phyloP scores from a whole-genome alignment of 2,329 filamentous ascomycete species.

The Chaetomium sp. region DNA sequence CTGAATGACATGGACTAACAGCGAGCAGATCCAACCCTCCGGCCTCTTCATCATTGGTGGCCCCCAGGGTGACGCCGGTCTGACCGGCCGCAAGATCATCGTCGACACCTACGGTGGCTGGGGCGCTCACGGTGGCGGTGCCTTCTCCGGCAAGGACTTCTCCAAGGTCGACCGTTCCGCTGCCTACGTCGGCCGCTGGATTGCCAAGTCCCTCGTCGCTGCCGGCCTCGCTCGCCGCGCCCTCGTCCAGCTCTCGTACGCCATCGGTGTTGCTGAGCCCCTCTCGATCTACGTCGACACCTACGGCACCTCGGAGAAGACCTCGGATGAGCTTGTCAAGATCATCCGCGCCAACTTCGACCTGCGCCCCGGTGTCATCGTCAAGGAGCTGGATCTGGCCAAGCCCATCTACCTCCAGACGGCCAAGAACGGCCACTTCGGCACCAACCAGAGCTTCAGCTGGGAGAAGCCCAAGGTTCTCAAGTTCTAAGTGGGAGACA shows the following conservation, averaged over 20 bases:
- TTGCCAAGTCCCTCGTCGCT: constrained; percentile 95
- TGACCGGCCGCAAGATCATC: constrained; percentile 98
- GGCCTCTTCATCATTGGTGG: constrained; percentile 99
- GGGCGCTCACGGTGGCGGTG: constrained; percentile 99
- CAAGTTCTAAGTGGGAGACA: constrained; percentile 68
- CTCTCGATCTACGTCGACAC: constrained; percentile 97
- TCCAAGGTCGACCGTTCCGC: constrained; percentile 99
- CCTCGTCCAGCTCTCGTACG: constrained; percentile 97
- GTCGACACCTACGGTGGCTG: constrained; percentile 99
- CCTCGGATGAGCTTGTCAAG: constrained; percentile 88
- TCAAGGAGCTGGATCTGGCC: constrained; percentile 92
- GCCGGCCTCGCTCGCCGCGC: constrained; percentile 88
- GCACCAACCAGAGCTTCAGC: constrained; percentile 92
- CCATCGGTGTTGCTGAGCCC: constrained; percentile 97
- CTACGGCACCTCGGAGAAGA: constrained; percentile 90
- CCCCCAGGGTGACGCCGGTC: constrained; percentile 96
- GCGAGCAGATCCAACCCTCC: constrained; percentile 80
- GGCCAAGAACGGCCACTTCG: constrained; percentile 99
- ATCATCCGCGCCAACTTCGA: constrained; percentile 98
- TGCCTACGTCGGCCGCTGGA: constrained; percentile 96
- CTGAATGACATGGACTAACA: constrained; percentile 38
- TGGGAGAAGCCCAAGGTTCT: constrained; percentile 99
- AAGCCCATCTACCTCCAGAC: constrained; percentile 98
- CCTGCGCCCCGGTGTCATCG: constrained; percentile 96
- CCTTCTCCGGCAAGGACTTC: constrained; percentile 99